Percentiles rank a stretch among this genome's conserved stretches.
Conservation (phyloP, 108 stramenopile species). For the Cylindrotheca closterium region DNA sequence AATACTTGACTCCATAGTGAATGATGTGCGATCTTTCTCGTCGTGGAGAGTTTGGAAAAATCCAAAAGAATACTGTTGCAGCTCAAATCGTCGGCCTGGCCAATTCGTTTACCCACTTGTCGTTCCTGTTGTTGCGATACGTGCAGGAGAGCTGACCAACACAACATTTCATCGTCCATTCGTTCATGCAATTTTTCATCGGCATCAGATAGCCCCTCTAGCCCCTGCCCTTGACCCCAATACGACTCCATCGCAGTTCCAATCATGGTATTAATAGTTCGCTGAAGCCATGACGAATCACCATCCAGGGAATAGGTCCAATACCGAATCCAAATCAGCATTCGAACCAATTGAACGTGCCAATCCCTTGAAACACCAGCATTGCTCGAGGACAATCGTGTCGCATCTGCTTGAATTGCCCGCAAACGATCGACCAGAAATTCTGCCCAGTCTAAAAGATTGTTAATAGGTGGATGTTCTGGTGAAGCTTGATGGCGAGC, state of each 20-base stretch:
- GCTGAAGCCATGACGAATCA: conserved; percentile 1
- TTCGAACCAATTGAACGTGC: conserved; percentile 22
- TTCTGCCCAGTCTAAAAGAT: conserved; percentile 3
- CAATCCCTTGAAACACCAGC: neutral
- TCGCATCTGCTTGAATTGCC: conserved; percentile 36
- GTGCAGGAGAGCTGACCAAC: conserved; percentile 15
- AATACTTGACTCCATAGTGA: conserved; percentile 12
- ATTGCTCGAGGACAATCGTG: conserved; percentile 12
- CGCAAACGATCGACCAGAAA: conserved; percentile 43
- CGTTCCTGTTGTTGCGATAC: neutral
- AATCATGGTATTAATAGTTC: conserved; percentile 17
- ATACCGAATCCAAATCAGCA: conserved; percentile 30
- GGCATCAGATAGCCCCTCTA: neutral
- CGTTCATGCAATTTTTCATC: neutral
- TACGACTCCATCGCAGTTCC: conserved; percentile 40
- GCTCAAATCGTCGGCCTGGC: conserved; percentile 1
- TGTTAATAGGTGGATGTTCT: conserved; percentile 9
- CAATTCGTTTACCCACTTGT: too few relatives aligned
- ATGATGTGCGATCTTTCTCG: conserved; percentile 4
- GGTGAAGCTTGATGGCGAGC: conserved; percentile 9
- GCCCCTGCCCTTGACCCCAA: conserved; percentile 18
- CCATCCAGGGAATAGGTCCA: neutral
- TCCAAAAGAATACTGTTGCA: conserved; percentile 19
- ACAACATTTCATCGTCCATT: conserved; percentile 41
- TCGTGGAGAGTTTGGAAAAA: conserved; percentile 2